phyloP scores from a whole-genome alignment of 177 flowering plant species.

The Telopea speciosissima region DNA sequence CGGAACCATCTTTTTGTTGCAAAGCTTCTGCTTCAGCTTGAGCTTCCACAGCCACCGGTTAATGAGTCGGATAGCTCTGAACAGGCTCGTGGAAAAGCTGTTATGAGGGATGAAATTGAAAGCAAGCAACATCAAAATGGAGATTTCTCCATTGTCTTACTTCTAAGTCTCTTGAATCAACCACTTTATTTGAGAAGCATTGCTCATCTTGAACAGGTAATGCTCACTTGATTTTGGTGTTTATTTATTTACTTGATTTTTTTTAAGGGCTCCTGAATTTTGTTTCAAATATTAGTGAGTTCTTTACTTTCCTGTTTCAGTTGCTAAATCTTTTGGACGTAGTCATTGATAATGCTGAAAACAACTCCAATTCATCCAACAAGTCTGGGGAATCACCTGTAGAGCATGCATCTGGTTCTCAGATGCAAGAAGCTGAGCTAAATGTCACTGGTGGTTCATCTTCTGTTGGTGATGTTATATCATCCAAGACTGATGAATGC shows the following conservation, averaged over 20 bases:
- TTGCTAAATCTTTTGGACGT: constrained; percentile 81
- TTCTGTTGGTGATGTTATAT: constrained; percentile 26
- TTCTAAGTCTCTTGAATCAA: constrained; percentile 76
- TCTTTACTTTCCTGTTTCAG: constrained; percentile 30
- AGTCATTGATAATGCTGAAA: constrained; percentile 67
- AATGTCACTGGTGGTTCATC: constrained; percentile 33
- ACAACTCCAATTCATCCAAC: constrained; percentile 34
- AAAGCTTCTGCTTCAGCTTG: constrained; percentile 60
- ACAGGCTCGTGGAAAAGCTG: constrained; percentile 57
- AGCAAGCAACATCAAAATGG: constrained; percentile 29
- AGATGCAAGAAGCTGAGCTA: constrained; percentile 32
- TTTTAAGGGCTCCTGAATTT: too few species aligned
- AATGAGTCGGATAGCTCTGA: constrained; percentile 27
- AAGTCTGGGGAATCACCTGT: constrained; percentile 35
- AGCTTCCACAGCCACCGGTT: constrained; percentile 33
- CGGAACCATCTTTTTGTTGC: constrained; percentile 79
- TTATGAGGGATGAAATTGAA: constrained; percentile 31
- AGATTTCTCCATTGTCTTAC: constrained; percentile 51
- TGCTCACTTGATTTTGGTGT: background rate
- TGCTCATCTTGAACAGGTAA: constrained; percentile 94
- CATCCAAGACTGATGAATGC: constrained; percentile 27
- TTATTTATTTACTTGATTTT: background rate
- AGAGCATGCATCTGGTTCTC: constrained; percentile 50
- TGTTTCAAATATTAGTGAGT: background rate
- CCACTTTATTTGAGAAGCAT: constrained; percentile 87